Conservation (phyloP, 345 rosid genomes). For the Salix dunnii region DNA sequence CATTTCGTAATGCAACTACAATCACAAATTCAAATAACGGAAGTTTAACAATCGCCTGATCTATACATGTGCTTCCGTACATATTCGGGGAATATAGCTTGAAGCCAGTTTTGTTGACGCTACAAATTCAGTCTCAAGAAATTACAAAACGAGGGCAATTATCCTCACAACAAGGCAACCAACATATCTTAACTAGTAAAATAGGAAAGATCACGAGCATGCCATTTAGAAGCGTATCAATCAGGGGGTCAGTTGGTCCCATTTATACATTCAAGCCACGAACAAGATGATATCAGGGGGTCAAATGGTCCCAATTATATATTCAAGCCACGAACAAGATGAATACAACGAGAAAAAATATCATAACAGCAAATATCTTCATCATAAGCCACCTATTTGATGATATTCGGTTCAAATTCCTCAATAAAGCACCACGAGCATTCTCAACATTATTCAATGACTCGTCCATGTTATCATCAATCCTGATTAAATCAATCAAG, state of each 20-base stretch:
- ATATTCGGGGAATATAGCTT: not conserved
- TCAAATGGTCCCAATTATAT: not conserved
- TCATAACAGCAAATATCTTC: constrained; percentile 75
- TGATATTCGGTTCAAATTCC: constrained; percentile 71
- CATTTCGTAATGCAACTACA: not conserved
- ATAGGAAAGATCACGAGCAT: too few relatives aligned
- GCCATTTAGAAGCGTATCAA: not conserved
- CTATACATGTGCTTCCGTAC: constrained; percentile 6
- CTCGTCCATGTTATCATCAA: constrained; percentile 90
- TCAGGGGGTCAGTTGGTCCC: not conserved
- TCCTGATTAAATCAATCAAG: constrained; percentile 46
- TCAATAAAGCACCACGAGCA: constrained; percentile 68
- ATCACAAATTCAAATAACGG: constrained; percentile 1
- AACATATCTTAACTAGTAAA: not conserved
- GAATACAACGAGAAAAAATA: constrained; percentile 61
- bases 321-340: constrained; percentile 67
- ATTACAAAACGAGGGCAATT: constrained; percentile 18
- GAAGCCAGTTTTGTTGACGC: not conserved
- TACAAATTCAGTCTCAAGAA: not conserved
- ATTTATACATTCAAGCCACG: constrained; percentile 46
- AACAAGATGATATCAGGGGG: constrained; percentile 39
- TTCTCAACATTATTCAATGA: constrained; percentile 81
- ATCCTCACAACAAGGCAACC: not conserved
- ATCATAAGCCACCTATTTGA: constrained; percentile 95
- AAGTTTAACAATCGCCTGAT: not conserved